Evolutionary conservation across 352 stramenopile species (phyloP).

Genomic region (Pythium volutum): DNA sequence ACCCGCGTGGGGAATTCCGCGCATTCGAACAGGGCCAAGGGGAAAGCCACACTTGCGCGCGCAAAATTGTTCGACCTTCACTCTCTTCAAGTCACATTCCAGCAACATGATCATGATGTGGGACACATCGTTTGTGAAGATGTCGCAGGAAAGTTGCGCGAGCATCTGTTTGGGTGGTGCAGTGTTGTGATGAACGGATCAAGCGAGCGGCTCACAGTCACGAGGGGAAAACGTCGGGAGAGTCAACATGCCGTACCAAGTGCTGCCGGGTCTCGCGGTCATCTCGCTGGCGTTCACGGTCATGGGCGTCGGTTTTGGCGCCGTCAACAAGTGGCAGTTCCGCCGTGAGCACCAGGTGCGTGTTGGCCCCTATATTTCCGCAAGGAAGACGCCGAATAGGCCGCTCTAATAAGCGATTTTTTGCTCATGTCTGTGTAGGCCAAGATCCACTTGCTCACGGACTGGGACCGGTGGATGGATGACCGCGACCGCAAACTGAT

Average conservation of each 20-base stretch:
- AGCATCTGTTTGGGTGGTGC: constrained; percentile 25
- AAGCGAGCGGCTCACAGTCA: constrained; percentile 15
- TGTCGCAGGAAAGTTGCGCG: constrained; percentile 22
- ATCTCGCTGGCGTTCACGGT: constrained; percentile 76
- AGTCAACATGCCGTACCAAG: constrained; percentile 83
- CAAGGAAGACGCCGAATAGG: neutral
- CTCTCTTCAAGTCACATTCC: constrained; percentile 3
- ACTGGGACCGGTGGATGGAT: constrained; percentile 84
- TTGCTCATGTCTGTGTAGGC: constrained; percentile 31
- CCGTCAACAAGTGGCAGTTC: constrained; percentile 73
- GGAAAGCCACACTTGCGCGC: too few species aligned
- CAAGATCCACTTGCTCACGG: constrained; percentile 73
- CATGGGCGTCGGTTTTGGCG: constrained; percentile 69
- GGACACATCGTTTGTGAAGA: constrained; percentile 5
- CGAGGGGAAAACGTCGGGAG: neutral
- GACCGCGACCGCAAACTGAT: constrained; percentile 64
- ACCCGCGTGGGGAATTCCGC: constrained; percentile 4
- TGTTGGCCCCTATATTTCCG: neutral
- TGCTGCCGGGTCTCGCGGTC: constrained; percentile 73
- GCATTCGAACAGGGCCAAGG: constrained; percentile 15
- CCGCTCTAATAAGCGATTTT: neutral
- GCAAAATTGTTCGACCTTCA: constrained; percentile 14
- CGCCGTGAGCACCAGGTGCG: constrained; percentile 67
- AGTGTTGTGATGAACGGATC: constrained; percentile 8
- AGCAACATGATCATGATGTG: neutral